A percentile compares a stretch with the other conserved stretches of the same genome.
Evolutionary conservation across 768 basidiomycete genomes (phyloP).

Genomic region (Coprinopsis sp.): DNA sequence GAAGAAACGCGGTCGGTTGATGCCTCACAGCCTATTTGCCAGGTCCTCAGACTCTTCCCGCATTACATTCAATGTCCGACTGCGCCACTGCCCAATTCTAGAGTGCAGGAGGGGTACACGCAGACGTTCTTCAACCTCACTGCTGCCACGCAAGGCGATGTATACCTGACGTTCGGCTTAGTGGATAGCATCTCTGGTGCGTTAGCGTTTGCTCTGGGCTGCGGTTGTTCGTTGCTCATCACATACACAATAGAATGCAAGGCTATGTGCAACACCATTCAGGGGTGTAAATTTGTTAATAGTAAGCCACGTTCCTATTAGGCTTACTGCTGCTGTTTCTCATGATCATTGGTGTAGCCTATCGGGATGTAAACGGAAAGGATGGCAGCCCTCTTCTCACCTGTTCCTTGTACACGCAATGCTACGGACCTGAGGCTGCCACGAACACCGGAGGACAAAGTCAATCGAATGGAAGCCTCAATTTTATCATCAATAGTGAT

Average conservation of each 20-base stretch:
- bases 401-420: conserved; percentile 37
- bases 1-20: conserved; percentile 5
- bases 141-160: conserved; percentile 38
- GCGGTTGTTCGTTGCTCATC: background rate
- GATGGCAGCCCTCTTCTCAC: conserved; percentile 40
- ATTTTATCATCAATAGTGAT: conserved; percentile 38
- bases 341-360: conserved; percentile 23
- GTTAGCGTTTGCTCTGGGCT: conserved; percentile 6
- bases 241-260: conserved; percentile 34
- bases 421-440: conserved; percentile 33
- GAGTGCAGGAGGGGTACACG: conserved; percentile 28
- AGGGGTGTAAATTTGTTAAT: conserved; percentile 39
- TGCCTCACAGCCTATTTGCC: conserved; percentile 31
- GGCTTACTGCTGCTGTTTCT: background rate
- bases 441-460: conserved; percentile 39
- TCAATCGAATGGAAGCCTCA: conserved; percentile 36
- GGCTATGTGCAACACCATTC: conserved; percentile 39
- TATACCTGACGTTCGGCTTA: conserved; percentile 40
- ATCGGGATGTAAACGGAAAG: conserved; percentile 45
- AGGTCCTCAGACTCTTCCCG: conserved; percentile 31
- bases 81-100: conserved; percentile 17
- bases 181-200: conserved; percentile 39
- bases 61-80: conserved; percentile 35
- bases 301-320: conserved; percentile 25
- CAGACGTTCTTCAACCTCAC: conserved; percentile 38